These are phyloP conservation scores for Iris pallida DNA, from an alignment of 116 monocot species.

Conservation along the genomic window DNA sequence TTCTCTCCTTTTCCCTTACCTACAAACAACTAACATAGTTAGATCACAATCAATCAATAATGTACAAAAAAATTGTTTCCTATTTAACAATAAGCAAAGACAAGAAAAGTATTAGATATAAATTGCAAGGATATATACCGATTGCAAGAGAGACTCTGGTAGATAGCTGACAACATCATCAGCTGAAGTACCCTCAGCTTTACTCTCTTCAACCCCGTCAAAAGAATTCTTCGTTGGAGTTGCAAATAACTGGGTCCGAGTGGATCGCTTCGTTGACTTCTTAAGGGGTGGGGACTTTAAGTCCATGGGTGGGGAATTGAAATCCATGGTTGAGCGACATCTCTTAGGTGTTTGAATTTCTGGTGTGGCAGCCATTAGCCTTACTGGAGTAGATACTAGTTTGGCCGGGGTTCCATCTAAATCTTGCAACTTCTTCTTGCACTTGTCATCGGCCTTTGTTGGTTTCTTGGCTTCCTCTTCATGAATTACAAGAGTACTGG, in stretches of 20 bases:
- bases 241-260: slow-evolving; percentile 36
- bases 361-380: slow-evolving; percentile 62
- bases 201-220: slow-evolving; percentile 12
- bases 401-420: slow-evolving; percentile 62
- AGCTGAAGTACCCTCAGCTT: slow-evolving; percentile 1
- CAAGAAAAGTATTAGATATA: not conserved
- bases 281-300: slow-evolving; percentile 17
- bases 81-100: no score
- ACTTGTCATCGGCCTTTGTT: slow-evolving; percentile 3
- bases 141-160: slow-evolving; percentile 60
- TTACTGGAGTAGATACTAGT: slow-evolving; percentile 43
- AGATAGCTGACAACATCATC: slow-evolving; percentile 39
- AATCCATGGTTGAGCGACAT: not conserved
- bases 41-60: not conserved
- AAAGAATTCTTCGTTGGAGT: slow-evolving; percentile 43
- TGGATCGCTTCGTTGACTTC: slow-evolving; percentile 27
- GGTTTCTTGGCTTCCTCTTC: slow-evolving; percentile 1
- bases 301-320: not conserved
- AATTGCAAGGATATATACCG: slow-evolving; percentile 36
- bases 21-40: slow-evolving; percentile 12
- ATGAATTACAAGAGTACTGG: not conserved
- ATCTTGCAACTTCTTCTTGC: slow-evolving; percentile 3
- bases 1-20: slow-evolving; percentile 74
- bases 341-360: slow-evolving; percentile 47
- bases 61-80: not conserved